Base-by-base conservation (phyloP, 192 early-diverging fungal genomes). In the Dissophora ornata region DNA sequence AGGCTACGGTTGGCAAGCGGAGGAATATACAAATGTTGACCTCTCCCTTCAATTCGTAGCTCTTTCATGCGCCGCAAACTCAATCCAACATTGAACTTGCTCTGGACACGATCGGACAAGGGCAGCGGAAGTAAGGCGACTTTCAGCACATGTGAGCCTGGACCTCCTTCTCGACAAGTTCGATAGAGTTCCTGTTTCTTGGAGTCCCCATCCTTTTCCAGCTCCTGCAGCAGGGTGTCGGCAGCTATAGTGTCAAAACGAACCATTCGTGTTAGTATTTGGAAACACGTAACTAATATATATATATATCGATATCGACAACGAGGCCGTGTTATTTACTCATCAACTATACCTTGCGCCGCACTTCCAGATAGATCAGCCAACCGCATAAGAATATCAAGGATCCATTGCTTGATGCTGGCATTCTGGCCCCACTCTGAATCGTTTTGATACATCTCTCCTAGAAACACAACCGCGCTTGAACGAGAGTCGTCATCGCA, bases 1-100 rank as follows among this genome's bases (percentile, higher is more conserved):
- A 13, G 42, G 34, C 19, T 46, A 25, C 46, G 42, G 15, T 67
- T 67, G 55, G 65, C 65, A 50, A 44, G 54, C 15, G 47, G 65
- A 1, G 65, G 46, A 46, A 67, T 57, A 50, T 67, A 67, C 25
- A 67, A 21, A 21, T 29, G 15, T 2, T 28, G 29, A 15, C 42
- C 11, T 2, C 32, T 45, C 11, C 2, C 48, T 38, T 41, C 10
- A 4, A 26, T 7, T 40, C 49, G 61, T 24, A 22, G 30, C n/a
- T n/a, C 18, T 13, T 42, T 48, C 5, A 36, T 26, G 4, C 25
- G 36, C 6, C n/a, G 3, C 34, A 41, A 5, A 26, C 9, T 21
- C 28, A 30, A 3, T 28, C 22, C 47, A 16, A 62, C n/a, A 45
- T 34, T 13, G 4, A 18, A 16, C 30, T 49, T 61, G 3, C 34